phyloP scores from a whole-genome alignment of 2,329 filamentous ascomycete genomes.

The Pseudogymnoascus sp. region DNA sequence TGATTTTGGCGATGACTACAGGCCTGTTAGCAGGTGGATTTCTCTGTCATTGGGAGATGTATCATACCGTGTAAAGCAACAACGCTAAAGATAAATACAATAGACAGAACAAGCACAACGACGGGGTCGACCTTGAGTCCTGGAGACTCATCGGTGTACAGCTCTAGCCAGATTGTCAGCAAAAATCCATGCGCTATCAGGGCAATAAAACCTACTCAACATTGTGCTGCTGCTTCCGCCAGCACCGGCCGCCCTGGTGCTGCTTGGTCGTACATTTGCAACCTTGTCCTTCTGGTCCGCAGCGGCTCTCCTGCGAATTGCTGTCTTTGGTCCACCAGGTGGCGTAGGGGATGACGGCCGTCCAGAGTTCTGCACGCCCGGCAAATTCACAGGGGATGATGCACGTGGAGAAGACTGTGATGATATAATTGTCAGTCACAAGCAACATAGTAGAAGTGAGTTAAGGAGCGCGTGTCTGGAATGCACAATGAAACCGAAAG shows the following conservation, averaged over 20 bases:
- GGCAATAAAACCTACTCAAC: slow-evolving; percentile 61
- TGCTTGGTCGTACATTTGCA: slow-evolving; percentile 85
- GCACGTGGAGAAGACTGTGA: slow-evolving; percentile 32
- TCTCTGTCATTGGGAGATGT: neutral
- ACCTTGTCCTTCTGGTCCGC: slow-evolving; percentile 96
- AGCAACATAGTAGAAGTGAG: neutral
- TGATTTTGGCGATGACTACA: slow-evolving; percentile 88
- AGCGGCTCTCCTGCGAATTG: slow-evolving; percentile 87
- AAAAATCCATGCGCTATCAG: neutral
- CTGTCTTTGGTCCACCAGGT: slow-evolving; percentile 88
- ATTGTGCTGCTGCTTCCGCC: slow-evolving; percentile 97
- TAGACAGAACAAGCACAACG: slow-evolving; percentile 87
- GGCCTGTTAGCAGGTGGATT: neutral
- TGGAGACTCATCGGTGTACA: slow-evolving; percentile 97
- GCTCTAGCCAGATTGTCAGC: slow-evolving; percentile 41
- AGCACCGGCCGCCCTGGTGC: slow-evolving; percentile 85
- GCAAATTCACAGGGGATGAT: slow-evolving; percentile 48
- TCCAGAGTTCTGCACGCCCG: slow-evolving; percentile 52
- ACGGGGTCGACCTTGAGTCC: slow-evolving; percentile 97
- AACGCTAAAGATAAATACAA: slow-evolving; percentile 98
- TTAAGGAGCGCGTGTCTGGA: neutral
- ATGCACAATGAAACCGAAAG: neutral
- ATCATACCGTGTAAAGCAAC: slow-evolving; percentile 90
- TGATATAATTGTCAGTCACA: neutral
- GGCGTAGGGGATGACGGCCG: slow-evolving; percentile 80